A percentile compares a stretch with the other conserved stretches of the same genome.
Evolutionary conservation across 1,139 yeast genomes (phyloP).

Genomic region (Zygoascus sp.): DNA sequence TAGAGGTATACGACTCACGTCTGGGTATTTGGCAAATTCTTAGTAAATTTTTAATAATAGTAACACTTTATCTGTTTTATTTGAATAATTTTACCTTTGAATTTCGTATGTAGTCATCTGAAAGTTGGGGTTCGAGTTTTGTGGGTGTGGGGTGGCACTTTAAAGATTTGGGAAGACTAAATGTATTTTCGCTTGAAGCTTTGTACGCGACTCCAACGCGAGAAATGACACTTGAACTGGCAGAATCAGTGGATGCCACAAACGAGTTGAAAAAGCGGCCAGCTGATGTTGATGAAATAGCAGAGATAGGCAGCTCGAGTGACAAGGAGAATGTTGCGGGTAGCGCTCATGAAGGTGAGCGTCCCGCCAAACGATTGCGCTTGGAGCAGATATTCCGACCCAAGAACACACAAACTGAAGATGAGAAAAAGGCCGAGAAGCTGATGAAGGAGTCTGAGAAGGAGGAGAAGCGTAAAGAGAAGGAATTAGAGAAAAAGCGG

Average conservation of each 20-base stretch:
- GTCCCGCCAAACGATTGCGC: background rate
- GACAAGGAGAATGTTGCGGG: constrained; percentile 8
- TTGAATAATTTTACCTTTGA: background rate
- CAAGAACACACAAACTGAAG: constrained; percentile 13
- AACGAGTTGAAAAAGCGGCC: background rate
- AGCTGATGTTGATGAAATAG: background rate
- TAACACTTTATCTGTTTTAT: too few relatives aligned
- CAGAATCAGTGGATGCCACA: background rate
- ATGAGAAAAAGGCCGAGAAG: constrained; percentile 24
- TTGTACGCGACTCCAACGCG: background rate
- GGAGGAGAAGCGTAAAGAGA: constrained; percentile 22
- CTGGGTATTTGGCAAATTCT: background rate
- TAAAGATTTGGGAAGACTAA: background rate
- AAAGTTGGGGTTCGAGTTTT: background rate
- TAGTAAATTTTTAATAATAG: too few relatives aligned
- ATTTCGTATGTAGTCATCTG: background rate
- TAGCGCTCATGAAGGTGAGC: constrained; percentile 17
- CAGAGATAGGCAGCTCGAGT: background rate
- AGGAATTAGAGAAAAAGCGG: background rate
- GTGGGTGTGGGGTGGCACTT: background rate
- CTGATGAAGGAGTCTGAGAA: constrained; percentile 32
- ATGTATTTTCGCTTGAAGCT: background rate
- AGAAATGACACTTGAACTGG: background rate
- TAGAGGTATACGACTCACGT: too few relatives aligned
- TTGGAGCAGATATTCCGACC: too few relatives aligned